Conservation (phyloP, 164 flowering plant species). For the Tetracentron sinense region DNA sequence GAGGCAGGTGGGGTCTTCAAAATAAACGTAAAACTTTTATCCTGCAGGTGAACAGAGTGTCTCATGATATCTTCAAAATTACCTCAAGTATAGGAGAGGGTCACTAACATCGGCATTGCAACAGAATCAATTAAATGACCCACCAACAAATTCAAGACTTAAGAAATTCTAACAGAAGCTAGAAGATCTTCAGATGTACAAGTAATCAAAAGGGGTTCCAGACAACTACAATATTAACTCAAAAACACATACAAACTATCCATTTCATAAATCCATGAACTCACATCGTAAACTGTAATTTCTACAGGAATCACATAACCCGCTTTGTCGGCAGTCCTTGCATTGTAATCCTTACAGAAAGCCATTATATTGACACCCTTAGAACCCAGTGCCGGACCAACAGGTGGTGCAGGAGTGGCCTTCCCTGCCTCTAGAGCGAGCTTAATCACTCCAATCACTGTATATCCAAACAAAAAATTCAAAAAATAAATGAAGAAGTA, state of each 20-base stretch:
- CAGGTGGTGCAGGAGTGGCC: constrained; percentile 99
- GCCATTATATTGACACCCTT: constrained; percentile 99
- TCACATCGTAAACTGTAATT: constrained; percentile 86
- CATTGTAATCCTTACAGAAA: constrained; percentile 98
- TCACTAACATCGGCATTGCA: background rate
- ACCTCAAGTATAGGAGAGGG: background rate
- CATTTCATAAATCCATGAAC: constrained; percentile 20
- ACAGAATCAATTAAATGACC: no score
- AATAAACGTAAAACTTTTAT: constrained; percentile 89
- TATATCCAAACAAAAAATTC: background rate
- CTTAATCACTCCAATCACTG: constrained; percentile 83
- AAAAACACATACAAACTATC: background rate
- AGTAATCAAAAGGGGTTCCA: background rate
- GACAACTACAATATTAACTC: background rate
- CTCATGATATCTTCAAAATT: background rate
- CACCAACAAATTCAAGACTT: background rate
- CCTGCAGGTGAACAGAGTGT: constrained; percentile 40
- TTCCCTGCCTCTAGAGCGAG: constrained; percentile 96
- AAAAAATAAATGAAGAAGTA: background rate
- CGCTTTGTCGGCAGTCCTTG: constrained; percentile 90
- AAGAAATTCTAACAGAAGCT: background rate
- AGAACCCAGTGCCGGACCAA: constrained; percentile 97
- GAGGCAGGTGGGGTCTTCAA: constrained; percentile 98
- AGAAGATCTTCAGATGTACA: background rate
- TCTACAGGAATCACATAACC: constrained; percentile 97